Percentiles rank a stretch among this genome's conserved stretches.
Conservation (phyloP, 2,329 filamentous ascomycete genomes). For the Aspergillus nomiae region DNA sequence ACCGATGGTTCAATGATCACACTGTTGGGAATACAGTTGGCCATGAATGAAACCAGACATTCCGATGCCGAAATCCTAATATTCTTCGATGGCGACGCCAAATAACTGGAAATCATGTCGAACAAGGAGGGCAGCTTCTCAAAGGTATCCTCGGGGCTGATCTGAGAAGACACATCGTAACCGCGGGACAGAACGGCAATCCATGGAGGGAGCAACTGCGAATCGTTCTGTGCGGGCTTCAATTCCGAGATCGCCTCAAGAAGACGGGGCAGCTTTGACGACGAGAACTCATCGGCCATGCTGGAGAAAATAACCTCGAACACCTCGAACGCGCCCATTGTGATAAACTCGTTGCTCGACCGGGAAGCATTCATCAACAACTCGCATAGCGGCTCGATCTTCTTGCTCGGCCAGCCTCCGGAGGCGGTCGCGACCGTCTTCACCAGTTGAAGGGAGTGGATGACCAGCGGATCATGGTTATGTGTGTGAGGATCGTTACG, state of each 20-base stretch:
- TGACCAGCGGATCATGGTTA: conserved; percentile 76
- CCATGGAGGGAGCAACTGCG: conserved; percentile 92
- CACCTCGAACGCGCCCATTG: conserved; percentile 93
- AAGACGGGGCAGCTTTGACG: conserved; percentile 83
- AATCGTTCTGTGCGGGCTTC: conserved; percentile 88
- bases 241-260: conserved; percentile 91
- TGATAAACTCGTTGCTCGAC: conserved; percentile 92
- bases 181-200: conserved; percentile 92
- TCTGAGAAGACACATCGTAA: conserved; percentile 88
- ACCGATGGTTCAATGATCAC: conserved; percentile 86
- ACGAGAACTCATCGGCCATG: conserved; percentile 84
- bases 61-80: conserved; percentile 94
- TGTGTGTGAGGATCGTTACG: conserved; percentile 43
- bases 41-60: conserved; percentile 89
- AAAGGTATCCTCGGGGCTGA: conserved; percentile 89
- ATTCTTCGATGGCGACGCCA: conserved; percentile 85
- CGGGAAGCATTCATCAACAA: conserved; percentile 83
- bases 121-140: conserved; percentile 86
- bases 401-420: conserved; percentile 93
- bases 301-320: conserved; percentile 96
- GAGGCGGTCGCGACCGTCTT: conserved; percentile 86
- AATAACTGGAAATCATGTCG: conserved; percentile 73
- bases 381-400: conserved; percentile 90
- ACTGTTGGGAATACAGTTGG: conserved; percentile 81
- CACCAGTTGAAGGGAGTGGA: conserved; percentile 88